Base-by-base conservation (phyloP, 1,139 yeast species). In the Zygoascus hellenicus region DNA sequence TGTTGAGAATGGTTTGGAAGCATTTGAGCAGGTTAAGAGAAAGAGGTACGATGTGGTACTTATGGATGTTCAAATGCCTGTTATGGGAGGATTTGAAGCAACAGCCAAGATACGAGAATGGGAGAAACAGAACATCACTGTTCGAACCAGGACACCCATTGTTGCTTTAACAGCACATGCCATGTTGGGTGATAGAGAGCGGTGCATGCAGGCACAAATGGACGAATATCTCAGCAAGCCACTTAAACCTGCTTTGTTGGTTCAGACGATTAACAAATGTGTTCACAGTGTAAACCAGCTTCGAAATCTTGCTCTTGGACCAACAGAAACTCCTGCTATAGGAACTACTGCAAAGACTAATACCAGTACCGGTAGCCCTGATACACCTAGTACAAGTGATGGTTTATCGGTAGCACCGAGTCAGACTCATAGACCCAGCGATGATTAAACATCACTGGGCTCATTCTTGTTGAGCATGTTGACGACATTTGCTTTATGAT, bases 41-140 rank as follows among this genome's bases (percentile, higher is more conserved):
- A 80, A 77, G 63, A 73, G 77, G 39, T 86, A 81, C 63, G 95
- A 87, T 61, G 92, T 83, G 44, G 87, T 87, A 13, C 74, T 87
- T 56, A 87, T 87, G 96, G 96, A 87, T 69, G 95, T 87, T 38
- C 95, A 87, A 66, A 87, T 87, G 96, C 96, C 96, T 5, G 88
- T 86, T 7, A 86, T 87, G 94, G 95, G 95, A 40, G 96, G 96
- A 0, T 87, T 87, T 63, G 95, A 87, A 62, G 95, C 95, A 2
- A 86, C 95, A 1, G 87, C 83, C 49, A 78, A 80, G 63, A 87
- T 87, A 48, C 72, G 95, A 58, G 90, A 83, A 63, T 86, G 94
- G 94, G 96, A 87, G 66, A 80, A 76, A 69, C 86, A 83, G 64
- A 75, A 81, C 45, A 80, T 82, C 52, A 87, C 87, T n/a, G 81